Percentiles rank a stretch among this genome's conserved stretches.
These are phyloP conservation scores for Medakamo hakoo DNA, from an alignment of 139 green algal species.

Conservation along the genomic window DNA sequence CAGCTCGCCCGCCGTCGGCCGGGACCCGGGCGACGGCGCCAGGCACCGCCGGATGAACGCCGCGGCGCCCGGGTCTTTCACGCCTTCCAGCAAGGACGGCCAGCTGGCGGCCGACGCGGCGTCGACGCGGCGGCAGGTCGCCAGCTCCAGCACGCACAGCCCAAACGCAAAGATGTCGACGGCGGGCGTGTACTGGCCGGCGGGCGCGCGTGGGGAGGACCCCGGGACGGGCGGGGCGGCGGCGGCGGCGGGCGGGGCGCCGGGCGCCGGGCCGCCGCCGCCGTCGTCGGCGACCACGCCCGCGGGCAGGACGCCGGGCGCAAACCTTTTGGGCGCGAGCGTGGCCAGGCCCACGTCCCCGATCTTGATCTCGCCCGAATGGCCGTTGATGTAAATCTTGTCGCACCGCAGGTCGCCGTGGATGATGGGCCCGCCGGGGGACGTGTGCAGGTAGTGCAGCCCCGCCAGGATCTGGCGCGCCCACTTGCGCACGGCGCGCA, in stretches of 20 bases:
- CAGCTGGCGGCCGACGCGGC: conserved; percentile 16
- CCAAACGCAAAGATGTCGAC: conserved; percentile 96
- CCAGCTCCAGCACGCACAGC: conserved; percentile 90
- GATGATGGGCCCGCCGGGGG: conserved; percentile 78
- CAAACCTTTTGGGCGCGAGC: conserved; percentile 53
- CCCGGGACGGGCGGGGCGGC: not conserved
- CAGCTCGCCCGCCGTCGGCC: conserved; percentile 59
- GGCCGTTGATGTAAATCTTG: conserved; percentile 86
- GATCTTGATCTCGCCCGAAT: conserved; percentile 88
- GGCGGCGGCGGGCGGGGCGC: not conserved
- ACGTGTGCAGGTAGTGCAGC: conserved; percentile 70
- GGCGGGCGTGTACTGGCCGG: conserved; percentile 30
- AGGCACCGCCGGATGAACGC: conserved; percentile 74
- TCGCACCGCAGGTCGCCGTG: conserved; percentile 91
- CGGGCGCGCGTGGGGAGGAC: conserved; percentile 26
- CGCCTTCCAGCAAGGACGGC: conserved; percentile 32
- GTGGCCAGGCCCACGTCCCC: conserved; percentile 76
- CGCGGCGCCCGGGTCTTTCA: conserved; percentile 49
- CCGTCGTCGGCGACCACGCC: not conserved
- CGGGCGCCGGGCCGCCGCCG: conserved; percentile 2
- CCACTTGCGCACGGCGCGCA: conserved; percentile 85
- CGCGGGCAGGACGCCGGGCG: conserved; percentile 14
- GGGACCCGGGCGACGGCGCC: conserved; percentile 16
- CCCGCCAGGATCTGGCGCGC: conserved; percentile 68
- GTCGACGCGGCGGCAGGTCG: conserved; percentile 66